Percentiles rank a stretch among this genome's conserved stretches.
Evolutionary conservation across 2,329 filamentous ascomycete genomes (phyloP).

Genomic region (Didymella pomorum): DNA sequence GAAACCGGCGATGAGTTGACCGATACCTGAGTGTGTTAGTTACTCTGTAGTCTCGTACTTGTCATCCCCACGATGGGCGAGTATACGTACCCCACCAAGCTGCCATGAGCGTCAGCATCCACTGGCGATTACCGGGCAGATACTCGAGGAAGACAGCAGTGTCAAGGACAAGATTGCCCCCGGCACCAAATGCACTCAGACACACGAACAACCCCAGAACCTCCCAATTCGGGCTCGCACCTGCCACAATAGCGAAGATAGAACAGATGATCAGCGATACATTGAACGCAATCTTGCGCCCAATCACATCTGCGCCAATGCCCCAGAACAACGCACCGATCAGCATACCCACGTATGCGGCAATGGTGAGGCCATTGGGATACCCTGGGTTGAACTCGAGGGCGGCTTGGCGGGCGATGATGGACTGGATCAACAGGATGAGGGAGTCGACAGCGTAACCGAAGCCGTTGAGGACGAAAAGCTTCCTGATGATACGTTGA

Average conservation of each 20-base stretch:
- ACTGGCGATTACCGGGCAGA: constrained; percentile 66
- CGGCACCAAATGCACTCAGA: constrained; percentile 69
- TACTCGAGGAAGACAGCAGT: constrained; percentile 68
- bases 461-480: constrained; percentile 69
- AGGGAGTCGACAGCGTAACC: constrained; percentile 67
- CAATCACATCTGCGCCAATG: constrained; percentile 71
- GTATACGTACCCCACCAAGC: constrained; percentile 59
- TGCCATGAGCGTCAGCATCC: constrained; percentile 70
- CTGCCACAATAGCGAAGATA: constrained; percentile 69
- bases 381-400: constrained; percentile 67
- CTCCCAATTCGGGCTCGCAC: constrained; percentile 71
- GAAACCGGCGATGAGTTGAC: constrained; percentile 61
- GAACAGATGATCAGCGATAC: constrained; percentile 69
- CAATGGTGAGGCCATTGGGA: constrained; percentile 66
- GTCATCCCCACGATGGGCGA: not conserved
- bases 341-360: constrained; percentile 66
- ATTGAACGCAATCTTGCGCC: constrained; percentile 74
- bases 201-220: constrained; percentile 70
- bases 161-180: constrained; percentile 70
- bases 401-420: constrained; percentile 66
- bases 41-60: not conserved
- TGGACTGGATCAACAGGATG: constrained; percentile 67
- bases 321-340: constrained; percentile 73
- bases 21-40: constrained; percentile 47
- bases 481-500: constrained; percentile 39